Percentiles rank a stretch among this genome's conserved stretches.
phyloP scores from a whole-genome alignment of 2,329 filamentous ascomycete genomes.

The Cercospora sojina region DNA sequence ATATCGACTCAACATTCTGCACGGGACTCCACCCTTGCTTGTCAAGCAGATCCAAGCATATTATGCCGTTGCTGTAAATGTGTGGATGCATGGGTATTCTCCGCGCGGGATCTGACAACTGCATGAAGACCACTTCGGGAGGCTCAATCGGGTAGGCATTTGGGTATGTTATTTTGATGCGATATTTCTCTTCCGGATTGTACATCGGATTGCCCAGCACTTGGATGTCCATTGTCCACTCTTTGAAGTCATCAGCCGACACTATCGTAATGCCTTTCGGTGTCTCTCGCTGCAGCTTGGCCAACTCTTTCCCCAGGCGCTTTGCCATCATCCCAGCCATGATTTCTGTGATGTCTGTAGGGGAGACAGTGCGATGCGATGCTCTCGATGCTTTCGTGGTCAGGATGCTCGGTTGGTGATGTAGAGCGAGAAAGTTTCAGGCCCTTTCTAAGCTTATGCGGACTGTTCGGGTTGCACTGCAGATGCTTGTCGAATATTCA shows the following conservation, averaged over 20 bases:
- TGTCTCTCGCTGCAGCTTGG: constrained; percentile 58
- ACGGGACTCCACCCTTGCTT: constrained; percentile 91
- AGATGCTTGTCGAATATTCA: neutral
- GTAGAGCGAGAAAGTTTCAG: neutral
- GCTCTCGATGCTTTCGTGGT: neutral
- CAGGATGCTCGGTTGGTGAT: neutral
- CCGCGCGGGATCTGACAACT: constrained; percentile 52
- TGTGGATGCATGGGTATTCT: constrained; percentile 92
- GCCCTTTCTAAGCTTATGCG: neutral
- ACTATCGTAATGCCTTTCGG: constrained; percentile 74
- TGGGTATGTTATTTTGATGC: constrained; percentile 84
- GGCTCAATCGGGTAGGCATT: constrained; percentile 90
- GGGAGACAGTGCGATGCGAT: neutral
- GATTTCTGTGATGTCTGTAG: constrained; percentile 5
- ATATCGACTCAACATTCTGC: constrained; percentile 94
- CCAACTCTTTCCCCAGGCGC: constrained; percentile 54
- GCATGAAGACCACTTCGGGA: constrained; percentile 87
- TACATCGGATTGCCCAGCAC: constrained; percentile 96
- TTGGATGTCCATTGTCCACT: constrained; percentile 89
- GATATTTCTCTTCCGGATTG: constrained; percentile 67
- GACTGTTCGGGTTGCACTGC: neutral
- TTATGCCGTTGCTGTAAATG: constrained; percentile 98
- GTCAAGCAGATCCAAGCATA: constrained; percentile 90
- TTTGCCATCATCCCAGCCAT: constrained; percentile 40
- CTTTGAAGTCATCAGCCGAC: constrained; percentile 75